phyloP scores from a whole-genome alignment of 2,329 filamentous ascomycete genomes.

The Fusarium bactridioides region DNA sequence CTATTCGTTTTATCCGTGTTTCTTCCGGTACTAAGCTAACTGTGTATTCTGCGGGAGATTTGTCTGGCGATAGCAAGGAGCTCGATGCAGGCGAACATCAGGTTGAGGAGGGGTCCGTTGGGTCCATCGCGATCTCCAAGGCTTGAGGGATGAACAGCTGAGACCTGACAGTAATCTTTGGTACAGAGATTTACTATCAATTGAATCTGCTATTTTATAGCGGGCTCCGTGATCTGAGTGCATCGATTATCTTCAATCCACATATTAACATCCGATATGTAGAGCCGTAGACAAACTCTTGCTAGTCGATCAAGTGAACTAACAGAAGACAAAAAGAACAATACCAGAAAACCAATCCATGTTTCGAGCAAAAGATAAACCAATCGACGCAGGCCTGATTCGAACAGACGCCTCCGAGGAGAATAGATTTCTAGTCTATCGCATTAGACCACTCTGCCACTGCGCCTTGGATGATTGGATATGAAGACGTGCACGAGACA shows the following conservation, averaged over 20 bases:
- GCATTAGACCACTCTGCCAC: slow-evolving; percentile 28
- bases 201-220: fast-evolving
- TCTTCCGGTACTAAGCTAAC: background rate
- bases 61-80: background rate
- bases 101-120: background rate
- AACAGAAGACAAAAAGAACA: background rate
- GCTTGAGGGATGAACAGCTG: fast-evolving
- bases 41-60: background rate
- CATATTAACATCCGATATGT: too few species aligned
- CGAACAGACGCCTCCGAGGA: slow-evolving; percentile 26
- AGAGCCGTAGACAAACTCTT: background rate
- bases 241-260: fast-evolving
- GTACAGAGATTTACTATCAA: background rate
- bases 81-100: background rate
- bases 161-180: fast-evolving
- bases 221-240: too few species aligned
- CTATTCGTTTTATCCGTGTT: background rate
- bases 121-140: background rate
- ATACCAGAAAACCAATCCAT: fast-evolving
- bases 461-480: slow-evolving; percentile 18
- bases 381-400: slow-evolving; percentile 28
- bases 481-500: fast-evolving
- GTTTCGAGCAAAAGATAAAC: background rate
- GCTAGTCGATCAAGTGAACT: background rate
- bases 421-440: slow-evolving; percentile 30